Percentiles rank a stretch among this genome's conserved stretches.
Conservation (phyloP, 495 filamentous ascomycete species). For the Hypoxylon subgilvum region DNA sequence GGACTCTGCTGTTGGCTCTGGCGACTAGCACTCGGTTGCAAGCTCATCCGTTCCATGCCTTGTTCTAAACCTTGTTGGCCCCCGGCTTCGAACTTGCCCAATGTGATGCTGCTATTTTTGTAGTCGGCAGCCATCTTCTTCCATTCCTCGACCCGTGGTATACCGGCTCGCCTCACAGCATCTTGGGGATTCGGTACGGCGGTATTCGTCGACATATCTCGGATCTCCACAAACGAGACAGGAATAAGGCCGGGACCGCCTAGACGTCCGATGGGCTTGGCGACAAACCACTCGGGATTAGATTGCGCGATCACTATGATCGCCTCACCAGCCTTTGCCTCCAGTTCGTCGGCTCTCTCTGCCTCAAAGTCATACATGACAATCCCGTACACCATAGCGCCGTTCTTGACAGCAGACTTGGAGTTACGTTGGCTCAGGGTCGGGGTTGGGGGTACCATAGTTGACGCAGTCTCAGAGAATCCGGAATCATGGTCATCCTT, state of each 20-base stretch:
- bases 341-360: conserved; percentile 91
- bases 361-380: conserved; percentile 98
- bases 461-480: conserved; percentile 58
- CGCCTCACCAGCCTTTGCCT: conserved; percentile 91
- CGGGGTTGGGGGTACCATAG: conserved; percentile 62
- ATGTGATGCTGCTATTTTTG: conserved; percentile 96
- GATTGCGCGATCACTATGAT: conserved; percentile 99
- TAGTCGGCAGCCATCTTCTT: conserved; percentile 99
- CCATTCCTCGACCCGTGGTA: conserved; percentile 98
- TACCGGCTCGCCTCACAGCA: conserved; percentile 85
- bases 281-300: conserved; percentile 99
- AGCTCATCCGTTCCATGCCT: conserved; percentile 80
- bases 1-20: conserved; percentile 52
- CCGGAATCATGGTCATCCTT: conserved; percentile 45
- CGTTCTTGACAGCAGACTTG: conserved; percentile 66
- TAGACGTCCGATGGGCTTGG: conserved; percentile 93
- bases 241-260: conserved; percentile 95
- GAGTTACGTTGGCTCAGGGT: conserved; percentile 57
- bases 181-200: conserved; percentile 83
- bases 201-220: conserved; percentile 88
- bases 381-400: conserved; percentile 93
- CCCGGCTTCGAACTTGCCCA: conserved; percentile 82
- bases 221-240: conserved; percentile 94
- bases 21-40: conserved; percentile 57
- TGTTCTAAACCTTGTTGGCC: conserved; percentile 61